Evolutionary conservation across 805 yeast species (phyloP), one percentile per base, ranked within the genome.

Genomic region (Starmerella etchellsii): DNA sequence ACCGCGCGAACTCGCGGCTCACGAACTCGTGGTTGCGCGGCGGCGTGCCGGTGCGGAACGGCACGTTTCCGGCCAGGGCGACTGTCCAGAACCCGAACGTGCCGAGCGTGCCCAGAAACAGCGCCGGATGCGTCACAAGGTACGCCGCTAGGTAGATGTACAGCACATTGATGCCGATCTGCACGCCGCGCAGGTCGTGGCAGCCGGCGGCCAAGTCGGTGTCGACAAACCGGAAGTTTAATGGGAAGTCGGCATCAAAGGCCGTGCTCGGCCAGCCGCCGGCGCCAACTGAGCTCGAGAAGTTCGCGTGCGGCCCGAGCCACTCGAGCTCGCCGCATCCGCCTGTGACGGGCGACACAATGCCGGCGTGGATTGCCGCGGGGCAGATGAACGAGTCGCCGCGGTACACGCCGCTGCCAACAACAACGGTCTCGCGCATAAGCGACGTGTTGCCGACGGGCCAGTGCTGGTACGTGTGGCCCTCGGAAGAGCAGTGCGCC

Each of bases 371-470:
- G 3, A 81, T 73, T 0, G 91, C 96, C 2, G 95, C 80, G 0
- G 85, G 88, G 57, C 97, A 87, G 0, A 88, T 78, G 52, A 67
- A 85, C 1, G 95, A 82, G 60, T 87, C 97, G 0, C 83, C 87
- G 48, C 97, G 66, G 55, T 84, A 87, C 0, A 42, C 27, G 7
- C 53, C 48, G 1, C 95, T 94, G 2, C 95, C 95, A 21, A 87
- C 71, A 25, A 74, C 73, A 51, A 67, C 82, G 1, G 81, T 80
- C 39, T 76, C 59, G 54, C 87, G 82, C 54, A 81, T 81, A 20
- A 79, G 65, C 47, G 73, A 60, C 40, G 73, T 63, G 38, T 68
- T 68, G 0, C 95, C 96, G 0, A 83, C 82, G 0, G 87, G 77
- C 10, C 78, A 63, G 15, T 78, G 73, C 2, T 85, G 73, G 57